These are phyloP conservation scores for Crithidia acanthocephali DNA, from an alignment of 208 protist genomes.

Conservation along the genomic window DNA sequence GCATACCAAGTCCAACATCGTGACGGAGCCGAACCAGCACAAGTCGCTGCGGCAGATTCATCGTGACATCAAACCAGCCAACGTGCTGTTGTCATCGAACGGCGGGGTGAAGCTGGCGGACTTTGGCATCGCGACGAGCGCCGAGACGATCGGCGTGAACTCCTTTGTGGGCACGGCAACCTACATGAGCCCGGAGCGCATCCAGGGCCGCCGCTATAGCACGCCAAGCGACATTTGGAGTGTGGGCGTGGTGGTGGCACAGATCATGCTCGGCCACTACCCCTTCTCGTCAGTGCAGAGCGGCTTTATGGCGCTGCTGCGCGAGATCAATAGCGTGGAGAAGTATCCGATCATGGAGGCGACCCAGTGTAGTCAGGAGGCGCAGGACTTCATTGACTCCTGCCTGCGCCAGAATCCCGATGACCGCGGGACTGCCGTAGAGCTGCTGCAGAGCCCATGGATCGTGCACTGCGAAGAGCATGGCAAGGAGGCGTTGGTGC, in stretches of 20 bases:
- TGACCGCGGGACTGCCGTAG: constrained; percentile 57
- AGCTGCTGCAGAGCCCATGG: constrained; percentile 75
- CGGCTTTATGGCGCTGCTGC: constrained; percentile 84
- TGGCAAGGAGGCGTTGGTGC: constrained; percentile 57
- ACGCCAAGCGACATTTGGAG: constrained; percentile 91
- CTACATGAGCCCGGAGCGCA: constrained; percentile 91
- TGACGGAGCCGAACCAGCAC: constrained; percentile 73
- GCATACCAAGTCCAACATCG: constrained; percentile 84
- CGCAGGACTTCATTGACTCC: constrained; percentile 71
- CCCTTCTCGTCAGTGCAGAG: constrained; percentile 62
- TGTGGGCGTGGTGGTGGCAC: constrained; percentile 78
- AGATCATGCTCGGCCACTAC: constrained; percentile 76
- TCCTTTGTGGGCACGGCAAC: constrained; percentile 89
- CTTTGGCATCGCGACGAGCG: constrained; percentile 86
- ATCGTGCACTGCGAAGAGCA: constrained; percentile 66
- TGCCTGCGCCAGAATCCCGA: constrained; percentile 73
- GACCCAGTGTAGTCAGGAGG: constrained; percentile 63
- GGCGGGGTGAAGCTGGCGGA: constrained; percentile 82
- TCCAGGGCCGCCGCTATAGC: constrained; percentile 76
- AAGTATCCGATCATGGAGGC: constrained; percentile 44
- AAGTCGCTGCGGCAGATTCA: constrained; percentile 86
- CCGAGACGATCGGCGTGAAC: constrained; percentile 83
- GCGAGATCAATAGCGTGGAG: constrained; percentile 70
- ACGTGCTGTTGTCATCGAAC: constrained; percentile 85
- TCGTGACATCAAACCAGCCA: constrained; percentile 88